Conservation (phyloP, 139 green algal species). For the Chlamydomonas sp. region DNA sequence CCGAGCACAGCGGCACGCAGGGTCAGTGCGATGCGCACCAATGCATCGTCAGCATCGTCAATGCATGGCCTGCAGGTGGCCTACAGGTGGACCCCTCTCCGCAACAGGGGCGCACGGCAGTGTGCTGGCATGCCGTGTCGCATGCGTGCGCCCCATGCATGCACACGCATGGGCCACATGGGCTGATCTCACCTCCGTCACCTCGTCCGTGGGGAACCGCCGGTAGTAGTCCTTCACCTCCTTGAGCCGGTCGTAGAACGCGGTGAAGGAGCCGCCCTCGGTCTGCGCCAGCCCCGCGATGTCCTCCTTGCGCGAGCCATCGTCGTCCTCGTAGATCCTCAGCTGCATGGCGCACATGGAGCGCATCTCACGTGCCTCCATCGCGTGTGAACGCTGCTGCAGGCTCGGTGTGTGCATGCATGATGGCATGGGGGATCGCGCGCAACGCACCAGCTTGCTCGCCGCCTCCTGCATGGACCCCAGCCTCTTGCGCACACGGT, state of each 20-base stretch:
- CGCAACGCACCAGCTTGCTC: constrained; percentile 74
- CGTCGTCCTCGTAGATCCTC: constrained; percentile 81
- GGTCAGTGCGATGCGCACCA: too few relatives aligned
- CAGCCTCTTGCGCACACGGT: constrained; percentile 73
- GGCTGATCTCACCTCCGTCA: constrained; percentile 71
- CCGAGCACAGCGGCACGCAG: too few relatives aligned
- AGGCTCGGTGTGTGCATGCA: not conserved
- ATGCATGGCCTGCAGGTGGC: too few relatives aligned
- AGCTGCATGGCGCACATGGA: constrained; percentile 53
- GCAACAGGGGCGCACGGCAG: too few relatives aligned
- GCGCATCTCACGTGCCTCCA: not conserved
- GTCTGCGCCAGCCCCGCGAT: constrained; percentile 70
- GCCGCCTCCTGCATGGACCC: constrained; percentile 67
- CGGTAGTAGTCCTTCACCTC: constrained; percentile 82
- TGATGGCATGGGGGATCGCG: not conserved
- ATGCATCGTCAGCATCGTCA: too few relatives aligned
- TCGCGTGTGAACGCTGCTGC: too few relatives aligned
- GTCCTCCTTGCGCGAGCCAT: constrained; percentile 75
- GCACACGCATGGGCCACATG: too few relatives aligned
- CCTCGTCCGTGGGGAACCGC: constrained; percentile 53
- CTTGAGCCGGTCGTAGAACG: constrained; percentile 89
- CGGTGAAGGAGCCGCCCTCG: constrained; percentile 47
- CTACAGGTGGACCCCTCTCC: too few relatives aligned
- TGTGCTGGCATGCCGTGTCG: too few relatives aligned
- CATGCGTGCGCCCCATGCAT: not conserved